Conservation (phyloP, 2,329 filamentous ascomycete genomes). For the Xylariaceae sp. region DNA sequence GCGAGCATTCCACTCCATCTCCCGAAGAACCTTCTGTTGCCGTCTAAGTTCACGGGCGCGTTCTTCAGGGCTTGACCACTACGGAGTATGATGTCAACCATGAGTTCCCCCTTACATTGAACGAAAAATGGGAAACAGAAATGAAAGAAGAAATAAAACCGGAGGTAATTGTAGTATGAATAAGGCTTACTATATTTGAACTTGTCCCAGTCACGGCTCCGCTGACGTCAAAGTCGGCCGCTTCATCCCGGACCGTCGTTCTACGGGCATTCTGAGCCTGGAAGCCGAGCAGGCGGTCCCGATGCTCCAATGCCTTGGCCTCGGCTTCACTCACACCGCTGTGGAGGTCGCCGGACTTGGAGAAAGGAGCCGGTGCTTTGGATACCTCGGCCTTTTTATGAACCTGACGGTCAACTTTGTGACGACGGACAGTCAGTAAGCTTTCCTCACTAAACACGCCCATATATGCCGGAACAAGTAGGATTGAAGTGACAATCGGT, state of each 20-base stretch:
- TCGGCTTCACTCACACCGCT: constrained; percentile 50
- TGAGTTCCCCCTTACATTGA: not conserved
- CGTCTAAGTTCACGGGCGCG: constrained; percentile 75
- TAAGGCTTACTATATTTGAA: constrained; percentile 50
- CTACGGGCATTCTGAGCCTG: constrained; percentile 80
- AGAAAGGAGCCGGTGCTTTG: constrained; percentile 55
- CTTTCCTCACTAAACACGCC: not conserved
- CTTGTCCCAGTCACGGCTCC: constrained; percentile 38
- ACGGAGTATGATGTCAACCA: not conserved
- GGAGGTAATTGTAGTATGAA: not conserved
- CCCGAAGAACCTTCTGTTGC: constrained; percentile 75
- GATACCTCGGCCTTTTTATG: constrained; percentile 63
- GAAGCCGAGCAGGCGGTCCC: constrained; percentile 74
- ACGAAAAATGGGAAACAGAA: not conserved
- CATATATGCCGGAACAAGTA: not conserved
- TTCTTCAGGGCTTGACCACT: constrained; percentile 77
- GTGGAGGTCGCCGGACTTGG: constrained; percentile 38
- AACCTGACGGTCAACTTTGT: constrained; percentile 59
- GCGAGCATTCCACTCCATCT: constrained; percentile 78
- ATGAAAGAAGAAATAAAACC: not conserved
- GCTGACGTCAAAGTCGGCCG: constrained; percentile 54
- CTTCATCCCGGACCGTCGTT: constrained; percentile 83
- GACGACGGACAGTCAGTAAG: constrained; percentile 1
- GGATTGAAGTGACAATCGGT: not conserved
- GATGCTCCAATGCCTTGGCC: constrained; percentile 66